Evolutionary conservation across 108 stramenopile species (phyloP), one percentile per base, ranked within the genome.

Genomic region (Heterococcus sp.): DNA sequence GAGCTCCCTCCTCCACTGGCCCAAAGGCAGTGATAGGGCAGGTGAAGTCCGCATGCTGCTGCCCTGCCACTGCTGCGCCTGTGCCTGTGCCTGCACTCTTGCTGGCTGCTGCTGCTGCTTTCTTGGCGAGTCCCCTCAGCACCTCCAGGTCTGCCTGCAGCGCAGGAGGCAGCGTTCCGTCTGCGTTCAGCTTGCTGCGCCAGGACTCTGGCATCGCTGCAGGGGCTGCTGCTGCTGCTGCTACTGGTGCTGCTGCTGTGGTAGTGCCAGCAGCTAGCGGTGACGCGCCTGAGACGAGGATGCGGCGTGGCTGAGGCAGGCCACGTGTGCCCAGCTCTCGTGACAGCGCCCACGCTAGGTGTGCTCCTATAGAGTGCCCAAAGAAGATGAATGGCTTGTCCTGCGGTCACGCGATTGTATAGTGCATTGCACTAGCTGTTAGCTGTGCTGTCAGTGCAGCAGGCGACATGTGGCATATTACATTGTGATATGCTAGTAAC

Each of bases 321-420:
- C 78, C 78, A 26, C 78, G 78, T 1, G 26, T 33, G 37, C 71
- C 69, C 70, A 79, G 72, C 78, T 79, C 78, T 58, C 65, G 46
- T 14, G 67, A 35, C 30, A 79, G 69, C 2, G 78, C 78, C 29
- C 3, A 63, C 39, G 26, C 0, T 37, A 39, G 69, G 71, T 79
- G 78, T 5, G 70, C 28, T 72, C 78, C 78, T 30, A 79, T 69
- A 21, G 3, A 72, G 30, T 58, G 78, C 3, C 78, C 78, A 8
- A 64, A 71, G 71, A 79, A 79, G 26, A 70, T 70, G 58, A 79
- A 79, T 29, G 78, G 78, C 34, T 79, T 79, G 11, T 72, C 71
- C 46, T 58, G 46, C 21, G 8, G 46, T 8, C 21, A n/a, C n/a
- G n/a, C n/a, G n/a, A n/a, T n/a, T n/a, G n/a, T n/a, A n/a, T n/a